A percentile compares a stretch with the other conserved stretches of the same genome.
These are phyloP conservation scores for Lithocarpus polystachyus DNA, from an alignment of 306 rosid genomes.

Conservation along the genomic window DNA sequence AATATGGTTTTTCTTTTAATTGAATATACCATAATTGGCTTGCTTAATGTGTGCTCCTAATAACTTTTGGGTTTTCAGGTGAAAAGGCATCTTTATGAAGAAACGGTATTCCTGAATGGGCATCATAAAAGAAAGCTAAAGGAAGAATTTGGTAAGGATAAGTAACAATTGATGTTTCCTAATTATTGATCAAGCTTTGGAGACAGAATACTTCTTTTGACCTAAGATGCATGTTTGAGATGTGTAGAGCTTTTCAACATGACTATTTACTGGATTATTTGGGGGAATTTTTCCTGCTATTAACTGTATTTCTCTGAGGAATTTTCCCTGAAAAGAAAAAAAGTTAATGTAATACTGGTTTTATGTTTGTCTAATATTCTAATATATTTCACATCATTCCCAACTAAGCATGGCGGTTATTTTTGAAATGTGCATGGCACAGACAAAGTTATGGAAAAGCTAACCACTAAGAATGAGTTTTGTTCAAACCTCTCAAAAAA, in stretches of 20 bases:
- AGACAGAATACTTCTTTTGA: slow-evolving; percentile 12
- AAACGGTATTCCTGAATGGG: slow-evolving; percentile 58
- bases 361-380: not conserved
- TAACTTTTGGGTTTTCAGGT: slow-evolving; percentile 46
- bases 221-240: not conserved
- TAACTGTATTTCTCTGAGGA: slow-evolving; percentile 6
- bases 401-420: not conserved
- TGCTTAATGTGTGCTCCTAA: slow-evolving; percentile 28
- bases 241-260: not conserved
- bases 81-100: slow-evolving; percentile 68
- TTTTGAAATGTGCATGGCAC: not conserved
- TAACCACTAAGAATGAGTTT: not conserved
- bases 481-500: not conserved
- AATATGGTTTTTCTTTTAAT: not conserved
- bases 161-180: slow-evolving; percentile 5
- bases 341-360: not conserved
- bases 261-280: not conserved
- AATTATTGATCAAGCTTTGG: slow-evolving; percentile 11
- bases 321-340: not conserved
- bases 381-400: not conserved
- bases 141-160: slow-evolving; percentile 83
- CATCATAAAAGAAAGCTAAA: slow-evolving; percentile 75
- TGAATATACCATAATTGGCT: slow-evolving; percentile 12
- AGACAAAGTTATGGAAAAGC: not conserved
- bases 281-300: not conserved